Percentiles rank a stretch among this genome's conserved stretches.
Conservation (phyloP, 2,329 filamentous ascomycete genomes). For the Ophiosphaerella korrae region DNA sequence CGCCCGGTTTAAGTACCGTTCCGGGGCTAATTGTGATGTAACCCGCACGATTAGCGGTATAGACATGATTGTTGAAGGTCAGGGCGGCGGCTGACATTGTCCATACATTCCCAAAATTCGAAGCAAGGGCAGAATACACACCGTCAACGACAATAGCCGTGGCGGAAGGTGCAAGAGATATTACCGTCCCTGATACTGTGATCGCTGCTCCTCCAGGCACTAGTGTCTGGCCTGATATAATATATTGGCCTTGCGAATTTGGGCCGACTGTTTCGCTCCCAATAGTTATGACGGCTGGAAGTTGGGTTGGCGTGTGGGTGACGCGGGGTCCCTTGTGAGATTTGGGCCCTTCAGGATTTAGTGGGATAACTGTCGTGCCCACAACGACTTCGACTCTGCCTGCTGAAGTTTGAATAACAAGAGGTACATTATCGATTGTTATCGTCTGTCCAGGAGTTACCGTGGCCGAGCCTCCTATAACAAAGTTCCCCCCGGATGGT, state of each 20-base stretch:
- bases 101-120: conserved; percentile 23
- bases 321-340: conserved; percentile 5
- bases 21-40: conserved; percentile 49
- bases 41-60: conserved; percentile 51
- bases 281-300: conserved; percentile 26
- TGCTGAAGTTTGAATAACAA: conserved; percentile 30
- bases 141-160: conserved; percentile 46
- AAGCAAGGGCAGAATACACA: conserved; percentile 24
- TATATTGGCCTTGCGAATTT: conserved; percentile 31
- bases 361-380: conserved; percentile 20
- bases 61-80: conserved; percentile 42
- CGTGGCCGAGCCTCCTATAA: conserved; percentile 27
- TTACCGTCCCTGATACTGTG: conserved; percentile 42
- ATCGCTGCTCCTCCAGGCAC: conserved; percentile 41
- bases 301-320: conserved; percentile 18
- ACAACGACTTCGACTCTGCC: conserved; percentile 29
- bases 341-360: conserved; percentile 9
- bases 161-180: conserved; percentile 43
- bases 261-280: conserved; percentile 27
- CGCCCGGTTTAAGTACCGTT: conserved; percentile 45
- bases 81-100: conserved; percentile 39
- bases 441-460: conserved; percentile 25
- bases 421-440: conserved; percentile 28
- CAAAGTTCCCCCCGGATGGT: conserved; percentile 16
- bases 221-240: conserved; percentile 40